Evolutionary conservation across 768 basidiomycete species (phyloP), one percentile per base, ranked within the genome.

Genomic region (Mycena filopes): DNA sequence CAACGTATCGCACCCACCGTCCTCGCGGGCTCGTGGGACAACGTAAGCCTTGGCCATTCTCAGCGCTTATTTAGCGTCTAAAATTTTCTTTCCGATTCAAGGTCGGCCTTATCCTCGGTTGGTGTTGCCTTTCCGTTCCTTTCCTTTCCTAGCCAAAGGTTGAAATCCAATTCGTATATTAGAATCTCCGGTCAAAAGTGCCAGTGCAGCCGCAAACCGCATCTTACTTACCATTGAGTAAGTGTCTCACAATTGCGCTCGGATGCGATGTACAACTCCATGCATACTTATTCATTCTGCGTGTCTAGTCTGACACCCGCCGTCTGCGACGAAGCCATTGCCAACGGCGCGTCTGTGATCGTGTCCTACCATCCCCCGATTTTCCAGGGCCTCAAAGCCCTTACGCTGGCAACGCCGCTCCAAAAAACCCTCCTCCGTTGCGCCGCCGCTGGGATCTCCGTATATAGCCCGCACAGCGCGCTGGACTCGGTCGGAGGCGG

Each of bases 11-110:
- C 96, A 1, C 96, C 96, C 4, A 83, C 95, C 23, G 82, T 87
- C 40, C 83, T 98, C 10, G 96, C 96, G 20, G 95, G 92, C 69
- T 87, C 85, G 66, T 98, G 96, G 95, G 96, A 98, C 73, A 98
- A 98, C 78, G 96, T 98, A 68, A 79, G 92, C 16, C 16, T 29
- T 33, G 18, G 18, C 36, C 3, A 38, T 9, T 36, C 36, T 11
- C 11, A 36, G 36, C 36, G 4, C 36, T 26, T 16, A 47, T 23
- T 47, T 20, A 33, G 21, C 49, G 33, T 33, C 42, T 10, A 54
- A 12, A 38, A 18, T 28, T 4, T 54, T 48, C 16, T n/a, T 25
- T 26, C 21, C 38, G 55, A 46, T n/a, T n/a, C n/a, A 71, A 93
- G 92, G 89, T 92, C 56, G 92, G 92, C 59, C 77, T 93, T 36